Base-by-base conservation (phyloP, 805 yeast genomes). In the Metschnikowia lochheadii region DNA sequence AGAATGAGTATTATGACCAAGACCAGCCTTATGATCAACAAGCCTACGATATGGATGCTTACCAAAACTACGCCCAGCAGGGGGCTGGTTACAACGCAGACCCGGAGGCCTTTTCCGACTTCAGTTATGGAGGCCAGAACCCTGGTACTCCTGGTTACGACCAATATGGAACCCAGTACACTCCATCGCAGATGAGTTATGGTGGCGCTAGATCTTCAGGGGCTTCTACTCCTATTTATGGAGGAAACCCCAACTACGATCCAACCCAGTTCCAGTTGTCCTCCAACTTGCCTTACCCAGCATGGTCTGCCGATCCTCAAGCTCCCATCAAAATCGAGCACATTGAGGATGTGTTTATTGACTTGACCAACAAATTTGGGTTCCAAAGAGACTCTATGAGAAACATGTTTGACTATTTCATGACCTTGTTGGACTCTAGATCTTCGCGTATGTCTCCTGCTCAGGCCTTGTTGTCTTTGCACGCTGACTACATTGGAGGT, bases 281-380 rank as follows among this genome's bases (percentile, higher is more conserved):
- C 60, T 85, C 72, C 78, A 96, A 61, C 82, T 90, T 94, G 69
- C 99, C 99, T 33, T 94, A 92, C 69, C 99, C 99, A 40, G 98
- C 99, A 46, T 94, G 99, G 99, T 88, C 97, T 23, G 96, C 96
- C 43, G 98, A 94, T 70, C 91, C 87, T 50, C 92, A 84, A 65
- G 87, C 85, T 20, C 96, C 97, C 7, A 78, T 94, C 42, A 77
- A 87, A 45, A 78, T 81, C 56, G 94, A 87, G 69, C 92, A 87
- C 67, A 85, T 87, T 65, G 95, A 87, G 73, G 95, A 87, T 73
- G 82, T 87, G 36, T 87, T 87, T 65, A 87, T 87, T 63, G 94
- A 87, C 68, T 75, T 87, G 67, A 76, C 92, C 40, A 87, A 87
- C 71, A 84, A 83, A 69, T 87, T 87, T 64, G 96, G 96, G 64